Evolutionary conservation across 306 rosid species (phyloP).

Genomic region (Casuarina equisetifolia): DNA sequence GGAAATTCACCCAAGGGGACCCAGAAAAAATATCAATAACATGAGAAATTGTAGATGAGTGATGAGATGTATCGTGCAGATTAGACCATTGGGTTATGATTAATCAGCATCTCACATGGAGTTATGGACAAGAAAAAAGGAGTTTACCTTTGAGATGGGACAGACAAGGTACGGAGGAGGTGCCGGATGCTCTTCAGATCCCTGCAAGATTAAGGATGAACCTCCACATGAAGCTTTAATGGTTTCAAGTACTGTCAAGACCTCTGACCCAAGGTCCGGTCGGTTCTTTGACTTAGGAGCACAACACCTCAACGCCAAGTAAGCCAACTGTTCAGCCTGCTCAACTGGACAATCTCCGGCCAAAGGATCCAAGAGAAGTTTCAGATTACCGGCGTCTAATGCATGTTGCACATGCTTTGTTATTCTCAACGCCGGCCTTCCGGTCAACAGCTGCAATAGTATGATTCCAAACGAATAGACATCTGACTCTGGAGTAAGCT

Average conservation of each 20-base stretch:
- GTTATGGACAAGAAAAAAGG: neutral
- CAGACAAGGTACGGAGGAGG: constrained; percentile 44
- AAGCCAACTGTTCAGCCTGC: constrained; percentile 52
- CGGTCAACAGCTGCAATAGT: constrained; percentile 42
- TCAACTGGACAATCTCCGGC: constrained; percentile 62
- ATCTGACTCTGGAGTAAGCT: constrained; percentile 49
- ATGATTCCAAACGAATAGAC: constrained; percentile 58
- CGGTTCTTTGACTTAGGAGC: constrained; percentile 38
- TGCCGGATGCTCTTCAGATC: constrained; percentile 38
- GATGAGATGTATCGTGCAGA: too few relatives aligned
- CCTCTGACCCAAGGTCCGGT: constrained; percentile 50
- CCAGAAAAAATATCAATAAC: too few relatives aligned
- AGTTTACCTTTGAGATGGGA: constrained; percentile 48
- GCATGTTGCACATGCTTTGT: constrained; percentile 38
- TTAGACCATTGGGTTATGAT: too few relatives aligned
- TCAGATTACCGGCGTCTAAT: constrained; percentile 39
- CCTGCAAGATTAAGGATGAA: constrained; percentile 37
- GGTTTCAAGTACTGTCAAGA: constrained; percentile 53
- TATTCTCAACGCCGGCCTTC: constrained; percentile 44
- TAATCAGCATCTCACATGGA: too few relatives aligned
- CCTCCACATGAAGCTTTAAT: constrained; percentile 51
- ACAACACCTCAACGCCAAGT: constrained; percentile 52
- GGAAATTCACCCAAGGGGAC: too few relatives aligned
- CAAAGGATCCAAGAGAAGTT: constrained; percentile 44
- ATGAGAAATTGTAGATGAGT: too few relatives aligned